Base-by-base conservation (phyloP, 129 eudicot genomes). In the Smallanthus sonchifolius region DNA sequence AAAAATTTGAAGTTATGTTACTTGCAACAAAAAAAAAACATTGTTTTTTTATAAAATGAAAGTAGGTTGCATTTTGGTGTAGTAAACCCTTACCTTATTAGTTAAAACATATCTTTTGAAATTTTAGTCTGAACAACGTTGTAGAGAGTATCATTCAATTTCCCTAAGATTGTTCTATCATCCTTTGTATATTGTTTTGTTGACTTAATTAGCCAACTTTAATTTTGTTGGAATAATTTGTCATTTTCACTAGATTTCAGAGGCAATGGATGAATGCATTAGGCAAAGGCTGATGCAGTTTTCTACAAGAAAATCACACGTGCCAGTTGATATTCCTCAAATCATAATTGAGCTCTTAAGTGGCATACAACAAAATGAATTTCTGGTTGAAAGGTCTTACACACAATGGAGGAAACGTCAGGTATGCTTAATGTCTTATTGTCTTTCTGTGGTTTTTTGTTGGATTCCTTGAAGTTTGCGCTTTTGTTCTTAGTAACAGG, bases 371-470 rank as follows among this genome's bases (percentile, higher is more conserved):
- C 88, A 82, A 61, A 77, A 89, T 72, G 95, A 91, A 70, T 91
- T 94, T 83, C 73, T 72, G 6, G 80, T 80, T 67, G 92, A 83
- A 76, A 91, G 87, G 74, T 85, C 91, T 8, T 94, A 88, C 81
- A 86, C 83, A 57, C 93, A 91, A 45, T 94, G 97, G 97, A 86
- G 86, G 86, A 85, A 84, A 44, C 87, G 97, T 66, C 97, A 91
- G 84, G 98, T 93, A 84, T 71, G 30, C 34, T 10, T 14, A 38
- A 63, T 45, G 64, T 44, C 19, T 60, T 68, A 13, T 49, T 39
- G 48, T 78, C 24, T 15, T 4, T 15, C 15, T 28, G 30, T 36
- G 6, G 65, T 15, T 10, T 65, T 6, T 54, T 76, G 6, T 35
- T 49, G 40, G 16, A 17, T 45, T 2, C 71, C 9, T 14, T 34